A percentile compares a stretch with the other conserved stretches of the same genome.
Conservation (phyloP, 768 basidiomycete genomes). For the Pleurotus citrinopileatus region DNA sequence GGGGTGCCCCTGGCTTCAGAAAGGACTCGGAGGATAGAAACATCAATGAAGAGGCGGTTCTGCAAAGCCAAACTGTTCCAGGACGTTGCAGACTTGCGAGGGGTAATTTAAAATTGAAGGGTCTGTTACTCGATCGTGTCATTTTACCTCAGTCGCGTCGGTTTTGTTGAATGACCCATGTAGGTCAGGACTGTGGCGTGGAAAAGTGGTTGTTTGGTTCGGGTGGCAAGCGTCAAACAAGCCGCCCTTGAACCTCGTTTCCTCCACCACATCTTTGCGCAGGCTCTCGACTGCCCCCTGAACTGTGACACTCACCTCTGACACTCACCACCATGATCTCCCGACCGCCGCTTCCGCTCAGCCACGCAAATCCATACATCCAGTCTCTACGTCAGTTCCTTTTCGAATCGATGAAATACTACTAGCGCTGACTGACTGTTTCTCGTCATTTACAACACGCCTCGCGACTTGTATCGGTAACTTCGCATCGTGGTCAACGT, state of each 20-base stretch:
- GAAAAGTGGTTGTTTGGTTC: neutral
- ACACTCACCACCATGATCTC: conserved; percentile 27
- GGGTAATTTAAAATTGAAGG: too few species aligned
- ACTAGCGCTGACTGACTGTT: conserved; percentile 14
- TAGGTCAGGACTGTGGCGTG: conserved; percentile 8
- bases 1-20: too few species aligned
- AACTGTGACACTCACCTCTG: conserved; percentile 9
- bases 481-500: neutral
- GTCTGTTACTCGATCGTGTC: too few species aligned
- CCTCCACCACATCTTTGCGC: conserved; percentile 6
- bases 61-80: too few species aligned
- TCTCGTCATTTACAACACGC: neutral
- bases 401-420: neutral
- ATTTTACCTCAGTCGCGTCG: too few species aligned
- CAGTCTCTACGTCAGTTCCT: conserved; percentile 31
- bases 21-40: too few species aligned
- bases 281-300: conserved; percentile 4
- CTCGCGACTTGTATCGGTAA: neutral
- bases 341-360: conserved; percentile 51
- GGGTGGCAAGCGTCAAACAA: neutral
- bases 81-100: too few species aligned
- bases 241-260: conserved; percentile 6
- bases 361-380: conserved; percentile 49
- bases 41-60: too few species aligned
- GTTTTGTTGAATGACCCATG: conserved; percentile 17